Base-by-base conservation (phyloP, 768 basidiomycete species). In the Neoboletus magnificus region DNA sequence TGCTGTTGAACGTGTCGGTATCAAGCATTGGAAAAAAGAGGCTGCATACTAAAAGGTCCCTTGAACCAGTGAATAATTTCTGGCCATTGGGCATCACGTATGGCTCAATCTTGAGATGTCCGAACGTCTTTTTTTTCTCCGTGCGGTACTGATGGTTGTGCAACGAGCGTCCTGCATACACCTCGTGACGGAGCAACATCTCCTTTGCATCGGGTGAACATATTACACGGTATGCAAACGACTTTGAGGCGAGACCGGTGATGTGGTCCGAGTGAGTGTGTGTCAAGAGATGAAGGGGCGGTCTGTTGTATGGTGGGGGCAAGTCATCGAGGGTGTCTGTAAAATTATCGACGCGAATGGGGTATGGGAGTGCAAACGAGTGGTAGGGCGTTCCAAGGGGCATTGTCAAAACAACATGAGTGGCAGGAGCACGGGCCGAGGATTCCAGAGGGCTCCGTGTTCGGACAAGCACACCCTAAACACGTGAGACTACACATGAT, bases 191-290 rank as follows among this genome's bases (percentile, higher is more conserved):
- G 37, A 95, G 72, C 3, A 98, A 74, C 86, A 97, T 93, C 55
- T 86, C 79, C 71, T 93, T 95, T 18, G 94, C 86, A 68, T 93
- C 89, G 6, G 76, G 71, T 0, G 93, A 92, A 71, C 93, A 95
- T 52, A 90, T 71, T 10, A 97, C 82, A 2, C 74, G 76, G 41
- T 83, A 82, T 3, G 81, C 83, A 65, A 95, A 94, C 0, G 84
- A 86, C 55, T 84, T 82, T 23, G 89, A 81, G 20, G 84, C 79
- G 27, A 97, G 78, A 5, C 95, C 93, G 41, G 72, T 73, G 50
- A 93, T 79, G 66, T 97, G 94, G 71, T 96, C 94, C 0, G 93
- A 80, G 72, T 96, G 95, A 0, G 93, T 90, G 66, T 97, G 93
- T 0, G 88, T 85, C 51, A 97, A 80, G n/a, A 97, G 81, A 67